phyloP scores from a whole-genome alignment of 2,329 filamentous ascomycete species.

The Penicillium crustosum region DNA sequence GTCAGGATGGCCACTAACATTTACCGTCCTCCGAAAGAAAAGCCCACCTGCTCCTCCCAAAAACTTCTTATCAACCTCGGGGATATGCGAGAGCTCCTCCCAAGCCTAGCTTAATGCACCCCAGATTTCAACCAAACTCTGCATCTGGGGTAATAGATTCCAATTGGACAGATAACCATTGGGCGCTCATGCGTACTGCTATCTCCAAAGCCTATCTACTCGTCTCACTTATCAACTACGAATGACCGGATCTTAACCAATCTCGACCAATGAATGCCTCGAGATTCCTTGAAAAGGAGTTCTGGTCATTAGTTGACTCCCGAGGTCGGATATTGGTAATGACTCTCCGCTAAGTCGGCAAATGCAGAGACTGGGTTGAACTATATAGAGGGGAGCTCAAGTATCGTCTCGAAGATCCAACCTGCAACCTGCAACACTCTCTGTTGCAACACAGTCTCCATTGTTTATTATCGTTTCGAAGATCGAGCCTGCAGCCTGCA shows the following conservation, averaged over 20 bases:
- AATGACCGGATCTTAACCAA: slow-evolving; percentile 1
- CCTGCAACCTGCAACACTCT: background rate
- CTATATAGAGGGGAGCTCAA: slow-evolving; percentile 16
- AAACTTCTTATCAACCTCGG: background rate
- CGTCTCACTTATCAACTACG: slow-evolving; percentile 4
- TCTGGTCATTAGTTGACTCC: slow-evolving; percentile 9
- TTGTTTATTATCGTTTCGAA: background rate
- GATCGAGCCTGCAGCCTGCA: slow-evolving; percentile 1
- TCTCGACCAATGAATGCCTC: slow-evolving; percentile 18
- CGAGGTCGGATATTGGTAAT: background rate
- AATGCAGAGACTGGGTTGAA: slow-evolving; percentile 4
- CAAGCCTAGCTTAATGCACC: slow-evolving; percentile 10
- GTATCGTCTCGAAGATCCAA: background rate
- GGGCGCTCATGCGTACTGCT: slow-evolving; percentile 8
- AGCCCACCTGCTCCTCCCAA: slow-evolving; percentile 1
- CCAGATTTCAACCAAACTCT: slow-evolving; percentile 10
- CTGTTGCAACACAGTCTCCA: no score
- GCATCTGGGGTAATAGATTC: slow-evolving; percentile 8
- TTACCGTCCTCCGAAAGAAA: accelerated
- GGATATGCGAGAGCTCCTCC: slow-evolving; percentile 13
- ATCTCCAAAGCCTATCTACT: slow-evolving; percentile 4
- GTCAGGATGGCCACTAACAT: accelerated
- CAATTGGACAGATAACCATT: slow-evolving; percentile 13
- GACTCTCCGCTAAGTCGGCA: background rate
- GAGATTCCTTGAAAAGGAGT: slow-evolving; percentile 4